A percentile compares a stretch with the other conserved stretches of the same genome.
phyloP scores from a whole-genome alignment of 73 alveolate species.

The Paramecium octaurelia region DNA sequence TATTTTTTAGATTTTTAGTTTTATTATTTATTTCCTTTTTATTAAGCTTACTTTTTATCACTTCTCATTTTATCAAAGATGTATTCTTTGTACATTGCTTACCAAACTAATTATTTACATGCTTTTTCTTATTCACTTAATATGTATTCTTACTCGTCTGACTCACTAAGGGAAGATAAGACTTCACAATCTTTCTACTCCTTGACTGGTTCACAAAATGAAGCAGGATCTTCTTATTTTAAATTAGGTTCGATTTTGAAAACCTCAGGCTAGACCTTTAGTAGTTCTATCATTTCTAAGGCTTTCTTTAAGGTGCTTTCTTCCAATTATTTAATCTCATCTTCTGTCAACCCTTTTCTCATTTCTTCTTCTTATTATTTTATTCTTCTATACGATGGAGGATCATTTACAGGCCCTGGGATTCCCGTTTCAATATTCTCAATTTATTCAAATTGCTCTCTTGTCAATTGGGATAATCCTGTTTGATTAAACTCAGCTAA shows the following conservation, averaged over 20 bases:
- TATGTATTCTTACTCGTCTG: background rate
- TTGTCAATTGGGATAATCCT: slow-evolving; percentile 86
- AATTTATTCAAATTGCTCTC: slow-evolving; percentile 88
- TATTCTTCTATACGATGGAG: slow-evolving; percentile 88
- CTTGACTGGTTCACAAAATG: background rate
- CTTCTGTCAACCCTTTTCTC: background rate
- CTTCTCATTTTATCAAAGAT: background rate
- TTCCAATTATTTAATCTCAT: background rate
- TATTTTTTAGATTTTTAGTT: background rate
- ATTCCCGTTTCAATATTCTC: slow-evolving; percentile 75
- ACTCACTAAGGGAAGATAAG: background rate
- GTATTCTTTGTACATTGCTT: background rate
- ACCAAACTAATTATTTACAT: background rate
- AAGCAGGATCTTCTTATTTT: background rate
- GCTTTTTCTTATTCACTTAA: background rate
- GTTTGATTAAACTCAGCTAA: slow-evolving; percentile 94
- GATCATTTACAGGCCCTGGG: slow-evolving; percentile 84
- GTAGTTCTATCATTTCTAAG: slow-evolving; percentile 40
- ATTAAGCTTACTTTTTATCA: background rate
- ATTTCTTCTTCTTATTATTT: slow-evolving; percentile 61
- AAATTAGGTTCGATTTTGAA: background rate
- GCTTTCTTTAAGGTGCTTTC: slow-evolving; percentile 39
- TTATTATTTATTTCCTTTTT: background rate
- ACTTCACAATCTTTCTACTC: background rate
- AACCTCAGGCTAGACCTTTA: background rate